phyloP scores from a whole-genome alignment of 2,329 filamentous ascomycete genomes.

The Stemphylium lycopersici region DNA sequence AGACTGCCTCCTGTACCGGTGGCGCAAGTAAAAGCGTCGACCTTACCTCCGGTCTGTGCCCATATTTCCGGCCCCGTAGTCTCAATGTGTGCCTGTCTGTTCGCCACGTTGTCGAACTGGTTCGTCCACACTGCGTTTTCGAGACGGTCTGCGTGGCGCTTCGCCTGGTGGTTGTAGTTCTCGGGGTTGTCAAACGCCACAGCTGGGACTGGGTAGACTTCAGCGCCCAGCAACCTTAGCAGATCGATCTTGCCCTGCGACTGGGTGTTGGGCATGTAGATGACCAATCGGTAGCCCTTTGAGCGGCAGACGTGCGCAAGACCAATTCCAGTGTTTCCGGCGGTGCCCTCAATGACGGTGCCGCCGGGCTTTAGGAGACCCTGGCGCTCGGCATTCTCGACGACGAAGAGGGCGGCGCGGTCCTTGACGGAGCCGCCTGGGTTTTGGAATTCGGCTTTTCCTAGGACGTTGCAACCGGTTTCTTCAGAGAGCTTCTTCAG shows the following conservation, averaged over 20 bases:
- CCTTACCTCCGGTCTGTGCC: constrained; percentile 81
- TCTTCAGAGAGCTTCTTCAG: constrained; percentile 86
- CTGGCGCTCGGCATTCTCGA: constrained; percentile 89
- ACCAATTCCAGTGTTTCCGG: constrained; percentile 97
- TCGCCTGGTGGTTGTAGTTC: constrained; percentile 98
- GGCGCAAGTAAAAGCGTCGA: constrained; percentile 95
- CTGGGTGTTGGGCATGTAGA: constrained; percentile 99
- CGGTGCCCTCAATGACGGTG: constrained; percentile 95
- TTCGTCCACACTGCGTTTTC: constrained; percentile 97
- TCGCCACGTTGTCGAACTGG: constrained; percentile 97
- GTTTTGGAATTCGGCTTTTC: constrained; percentile 99
- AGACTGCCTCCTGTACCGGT: constrained; percentile 93
- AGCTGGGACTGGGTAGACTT: constrained; percentile 94
- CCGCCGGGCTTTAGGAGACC: constrained; percentile 83
- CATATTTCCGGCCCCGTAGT: constrained; percentile 98
- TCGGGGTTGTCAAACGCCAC: constrained; percentile 93
- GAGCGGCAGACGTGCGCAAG: constrained; percentile 95
- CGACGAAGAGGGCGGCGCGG: constrained; percentile 90
- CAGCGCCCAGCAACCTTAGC: constrained; percentile 85
- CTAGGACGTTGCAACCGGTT: constrained; percentile 91
- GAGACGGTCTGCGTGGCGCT: constrained; percentile 81
- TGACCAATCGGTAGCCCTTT: constrained; percentile 91
- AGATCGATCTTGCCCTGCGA: constrained; percentile 98
- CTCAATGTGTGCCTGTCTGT: constrained; percentile 91
- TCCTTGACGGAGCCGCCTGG: constrained; percentile 96